phyloP scores from a whole-genome alignment of 2,329 filamentous ascomycete species.

The Immersiporthe knoxdaviesiana region DNA sequence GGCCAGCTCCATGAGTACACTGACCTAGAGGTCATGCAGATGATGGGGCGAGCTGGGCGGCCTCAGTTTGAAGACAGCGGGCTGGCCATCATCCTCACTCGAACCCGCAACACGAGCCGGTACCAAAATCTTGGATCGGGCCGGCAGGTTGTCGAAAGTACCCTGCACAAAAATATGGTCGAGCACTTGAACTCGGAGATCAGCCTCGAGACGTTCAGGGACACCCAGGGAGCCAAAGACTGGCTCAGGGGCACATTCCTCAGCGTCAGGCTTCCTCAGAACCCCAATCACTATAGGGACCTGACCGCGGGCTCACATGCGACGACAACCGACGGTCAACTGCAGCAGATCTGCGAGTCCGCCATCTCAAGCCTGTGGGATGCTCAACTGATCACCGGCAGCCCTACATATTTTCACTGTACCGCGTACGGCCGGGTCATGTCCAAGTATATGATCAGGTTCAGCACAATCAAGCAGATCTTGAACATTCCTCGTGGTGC shows the following conservation, averaged over 20 bases:
- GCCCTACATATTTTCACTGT: slow-evolving; percentile 53
- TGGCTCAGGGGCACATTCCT: slow-evolving; percentile 83
- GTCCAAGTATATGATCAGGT: slow-evolving; percentile 80
- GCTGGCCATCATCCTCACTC: slow-evolving; percentile 79
- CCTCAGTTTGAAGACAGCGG: slow-evolving; percentile 82
- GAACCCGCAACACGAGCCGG: slow-evolving; percentile 61
- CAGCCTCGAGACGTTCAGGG: slow-evolving; percentile 71
- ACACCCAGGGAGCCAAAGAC: slow-evolving; percentile 65
- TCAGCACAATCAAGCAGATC: slow-evolving; percentile 77
- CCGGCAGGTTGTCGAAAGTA: slow-evolving; percentile 75
- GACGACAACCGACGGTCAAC: slow-evolving; percentile 57
- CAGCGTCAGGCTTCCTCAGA: slow-evolving; percentile 71
- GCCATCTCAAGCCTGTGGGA: slow-evolving; percentile 69
- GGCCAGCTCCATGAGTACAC: slow-evolving; percentile 69
- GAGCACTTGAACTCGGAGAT: slow-evolving; percentile 87
- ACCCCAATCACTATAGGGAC: slow-evolving; percentile 70
- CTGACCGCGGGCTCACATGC: slow-evolving; percentile 56
- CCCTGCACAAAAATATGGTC: slow-evolving; percentile 75
- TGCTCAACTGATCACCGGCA: slow-evolving; percentile 56
- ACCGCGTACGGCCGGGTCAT: slow-evolving; percentile 80
- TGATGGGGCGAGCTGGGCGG: slow-evolving; percentile 82
- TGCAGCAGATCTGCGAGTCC: slow-evolving; percentile 72
- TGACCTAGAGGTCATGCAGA: slow-evolving; percentile 86
- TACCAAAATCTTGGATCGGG: slow-evolving; percentile 78
- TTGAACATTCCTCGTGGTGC: slow-evolving; percentile 64